phyloP scores from a whole-genome alignment of 2,329 filamentous ascomycete species.

The Phyllosticta citriasiana region DNA sequence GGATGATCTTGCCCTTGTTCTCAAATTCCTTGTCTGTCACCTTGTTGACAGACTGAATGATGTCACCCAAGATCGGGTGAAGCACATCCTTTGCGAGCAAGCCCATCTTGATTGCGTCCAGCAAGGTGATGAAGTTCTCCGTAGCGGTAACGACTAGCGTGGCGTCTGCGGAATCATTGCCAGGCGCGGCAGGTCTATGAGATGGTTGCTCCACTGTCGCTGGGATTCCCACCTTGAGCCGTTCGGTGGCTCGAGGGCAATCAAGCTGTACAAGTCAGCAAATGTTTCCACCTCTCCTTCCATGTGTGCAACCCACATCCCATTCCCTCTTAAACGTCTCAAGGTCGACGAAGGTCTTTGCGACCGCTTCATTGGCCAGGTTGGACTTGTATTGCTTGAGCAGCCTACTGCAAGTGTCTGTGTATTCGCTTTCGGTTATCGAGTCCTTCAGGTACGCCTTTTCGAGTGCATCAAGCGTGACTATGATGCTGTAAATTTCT shows the following conservation, averaged over 20 bases:
- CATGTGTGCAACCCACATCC: conserved; percentile 44
- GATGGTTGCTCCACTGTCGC: conserved; percentile 61
- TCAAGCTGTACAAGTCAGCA: conserved; percentile 56
- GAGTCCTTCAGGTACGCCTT: conserved; percentile 96
- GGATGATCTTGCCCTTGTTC: conserved; percentile 90
- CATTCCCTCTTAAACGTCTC: conserved; percentile 87
- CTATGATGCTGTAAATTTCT: conserved; percentile 94
- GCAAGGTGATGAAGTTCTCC: conserved; percentile 96
- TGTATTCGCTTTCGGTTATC: conserved; percentile 83
- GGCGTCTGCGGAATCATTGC: conserved; percentile 39
- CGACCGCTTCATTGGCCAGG: conserved; percentile 80
- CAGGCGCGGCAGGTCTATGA: conserved; percentile 30
- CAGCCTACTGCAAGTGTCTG: conserved; percentile 86
- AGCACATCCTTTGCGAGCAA: conserved; percentile 90
- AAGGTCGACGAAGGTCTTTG: conserved; percentile 74
- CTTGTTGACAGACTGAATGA: conserved; percentile 95
- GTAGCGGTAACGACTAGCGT: conserved; percentile 78
- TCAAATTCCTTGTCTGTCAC: conserved; percentile 95
- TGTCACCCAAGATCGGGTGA: conserved; percentile 88
- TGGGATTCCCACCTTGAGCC: conserved; percentile 83
- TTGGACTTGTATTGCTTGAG: conserved; percentile 96
- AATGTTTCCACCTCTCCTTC: background rate
- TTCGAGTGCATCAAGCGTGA: conserved; percentile 89
- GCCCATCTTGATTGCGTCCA: conserved; percentile 87
- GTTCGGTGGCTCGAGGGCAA: conserved; percentile 85